Conservation (phyloP, 768 basidiomycete genomes). For the Kwoniella newhampshirensis region DNA sequence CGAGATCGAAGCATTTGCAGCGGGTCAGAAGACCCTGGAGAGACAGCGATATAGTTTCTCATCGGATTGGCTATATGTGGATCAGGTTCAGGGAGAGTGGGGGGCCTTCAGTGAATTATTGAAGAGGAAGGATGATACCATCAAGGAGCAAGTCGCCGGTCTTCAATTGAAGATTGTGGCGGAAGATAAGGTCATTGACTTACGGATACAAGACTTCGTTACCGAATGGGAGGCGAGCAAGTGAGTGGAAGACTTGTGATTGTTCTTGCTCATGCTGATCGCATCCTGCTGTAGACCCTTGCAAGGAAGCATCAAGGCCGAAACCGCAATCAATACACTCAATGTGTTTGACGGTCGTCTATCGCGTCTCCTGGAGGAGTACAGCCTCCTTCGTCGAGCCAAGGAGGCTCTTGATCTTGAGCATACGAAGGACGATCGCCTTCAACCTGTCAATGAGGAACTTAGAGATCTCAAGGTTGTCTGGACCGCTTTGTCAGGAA, state of each 20-base stretch:
- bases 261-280: neutral
- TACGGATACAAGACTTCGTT: slow-evolving; percentile 86
- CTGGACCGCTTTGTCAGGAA: slow-evolving; percentile 96
- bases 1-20: slow-evolving; percentile 89
- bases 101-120: slow-evolving; percentile 96
- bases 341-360: slow-evolving; percentile 92
- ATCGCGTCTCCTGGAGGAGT: slow-evolving; percentile 85
- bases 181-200: slow-evolving; percentile 96
- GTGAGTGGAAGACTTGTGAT: slow-evolving; percentile 17
- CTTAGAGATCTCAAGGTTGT: slow-evolving; percentile 94
- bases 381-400: slow-evolving; percentile 89
- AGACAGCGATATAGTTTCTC: slow-evolving; percentile 96
- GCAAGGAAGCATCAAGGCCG: slow-evolving; percentile 93
- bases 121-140: slow-evolving; percentile 95
- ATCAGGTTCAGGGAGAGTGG: slow-evolving; percentile 97
- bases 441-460: slow-evolving; percentile 93
- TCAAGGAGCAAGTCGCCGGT: slow-evolving; percentile 96
- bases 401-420: slow-evolving; percentile 97
- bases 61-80: slow-evolving; percentile 96
- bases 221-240: slow-evolving; percentile 93
- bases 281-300: slow-evolving; percentile 60
- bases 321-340: slow-evolving; percentile 93
- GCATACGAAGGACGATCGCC: slow-evolving; percentile 68
- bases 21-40: slow-evolving; percentile 95
- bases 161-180: slow-evolving; percentile 99